These are phyloP conservation scores for Penicillium paxilli DNA, from an alignment of 495 filamentous ascomycete genomes.

Conservation along the genomic window DNA sequence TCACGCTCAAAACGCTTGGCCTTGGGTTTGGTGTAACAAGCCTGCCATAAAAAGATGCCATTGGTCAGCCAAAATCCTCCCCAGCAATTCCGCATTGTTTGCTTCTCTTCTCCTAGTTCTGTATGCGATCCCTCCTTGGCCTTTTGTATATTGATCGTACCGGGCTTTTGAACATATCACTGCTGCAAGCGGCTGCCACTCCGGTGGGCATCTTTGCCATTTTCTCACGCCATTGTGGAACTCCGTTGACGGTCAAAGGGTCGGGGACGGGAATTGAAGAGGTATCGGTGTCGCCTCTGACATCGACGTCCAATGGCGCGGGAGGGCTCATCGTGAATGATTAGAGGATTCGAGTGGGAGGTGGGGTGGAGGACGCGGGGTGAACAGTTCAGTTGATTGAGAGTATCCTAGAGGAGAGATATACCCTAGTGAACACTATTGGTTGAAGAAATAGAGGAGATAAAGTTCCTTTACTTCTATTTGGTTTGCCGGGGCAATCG, in stretches of 20 bases:
- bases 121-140: background rate
- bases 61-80: constrained; percentile 1
- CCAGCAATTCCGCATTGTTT: too few relatives aligned
- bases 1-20: constrained; percentile 85
- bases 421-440: background rate
- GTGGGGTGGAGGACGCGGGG: background rate
- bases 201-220: constrained; percentile 66
- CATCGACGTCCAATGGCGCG: constrained; percentile 38
- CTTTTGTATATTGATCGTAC: constrained; percentile 34
- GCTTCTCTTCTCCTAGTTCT: background rate
- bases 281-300: constrained; percentile 39
- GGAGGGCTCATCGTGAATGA: constrained; percentile 39
- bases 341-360: background rate
- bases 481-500: constrained; percentile 6
- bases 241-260: constrained; percentile 69
- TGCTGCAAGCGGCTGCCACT: constrained; percentile 74
- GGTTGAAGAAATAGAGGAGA: constrained; percentile 7
- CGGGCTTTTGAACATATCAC: constrained; percentile 81
- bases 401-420: background rate
- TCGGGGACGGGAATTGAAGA: constrained; percentile 46
- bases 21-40: constrained; percentile 65
- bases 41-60: constrained; percentile 21
- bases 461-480: too few relatives aligned
- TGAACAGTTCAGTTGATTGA: background rate
- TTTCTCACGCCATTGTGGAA: constrained; percentile 68